phyloP scores from a whole-genome alignment of 1,284 basidiomycete genomes.

The Trametes pubescens region DNA sequence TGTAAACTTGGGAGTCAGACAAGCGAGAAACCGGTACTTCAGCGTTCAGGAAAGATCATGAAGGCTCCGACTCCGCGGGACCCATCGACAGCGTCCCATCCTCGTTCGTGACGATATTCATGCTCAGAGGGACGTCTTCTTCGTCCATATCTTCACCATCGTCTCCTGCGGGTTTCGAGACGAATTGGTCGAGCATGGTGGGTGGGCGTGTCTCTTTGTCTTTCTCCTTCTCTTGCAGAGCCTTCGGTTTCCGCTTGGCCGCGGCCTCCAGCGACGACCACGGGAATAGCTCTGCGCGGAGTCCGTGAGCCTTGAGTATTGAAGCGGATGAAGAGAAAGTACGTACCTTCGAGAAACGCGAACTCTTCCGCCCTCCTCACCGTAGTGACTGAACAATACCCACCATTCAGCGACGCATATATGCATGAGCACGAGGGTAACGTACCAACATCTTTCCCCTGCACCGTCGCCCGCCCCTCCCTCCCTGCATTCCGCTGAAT shows the following conservation, averaged over 20 bases:
- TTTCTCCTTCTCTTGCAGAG: slow-evolving; percentile 30
- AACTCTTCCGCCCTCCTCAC: slow-evolving; percentile 76
- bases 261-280: slow-evolving; percentile 49
- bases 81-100: slow-evolving; percentile 42
- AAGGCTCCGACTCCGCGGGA: slow-evolving; percentile 7
- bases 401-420: slow-evolving; percentile 1
- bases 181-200: slow-evolving; percentile 53
- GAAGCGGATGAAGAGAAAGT: neutral
- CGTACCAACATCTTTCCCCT: slow-evolving; percentile 75
- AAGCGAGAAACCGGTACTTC: neutral
- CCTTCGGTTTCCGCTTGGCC: slow-evolving; percentile 53
- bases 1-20: neutral
- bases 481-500: slow-evolving; percentile 65
- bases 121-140: slow-evolving; percentile 12
- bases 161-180: slow-evolving; percentile 20
- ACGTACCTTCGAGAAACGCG: slow-evolving; percentile 69
- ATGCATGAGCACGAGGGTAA: too few species aligned
- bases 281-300: slow-evolving; percentile 59
- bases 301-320: neutral
- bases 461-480: slow-evolving; percentile 72
- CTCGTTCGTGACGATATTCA: slow-evolving; percentile 39
- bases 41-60: neutral
- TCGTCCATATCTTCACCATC: slow-evolving; percentile 12
- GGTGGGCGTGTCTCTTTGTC: slow-evolving; percentile 31
- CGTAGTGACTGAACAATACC: slow-evolving; percentile 55